Conservation (phyloP, 306 rosid species). For the Cicer cuneatum region DNA sequence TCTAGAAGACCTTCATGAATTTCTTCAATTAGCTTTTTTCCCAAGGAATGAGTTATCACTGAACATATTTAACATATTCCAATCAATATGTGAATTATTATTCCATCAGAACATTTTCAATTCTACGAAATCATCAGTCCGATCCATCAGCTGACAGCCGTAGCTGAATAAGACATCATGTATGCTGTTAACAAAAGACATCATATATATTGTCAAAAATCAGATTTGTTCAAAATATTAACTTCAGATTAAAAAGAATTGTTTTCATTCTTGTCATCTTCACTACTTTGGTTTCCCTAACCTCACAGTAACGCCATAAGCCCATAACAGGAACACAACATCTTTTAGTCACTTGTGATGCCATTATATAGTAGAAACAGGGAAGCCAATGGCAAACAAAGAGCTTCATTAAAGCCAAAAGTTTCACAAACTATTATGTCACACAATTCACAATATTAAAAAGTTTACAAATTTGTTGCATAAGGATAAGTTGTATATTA, state of each 20-base stretch:
- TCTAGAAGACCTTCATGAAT: background rate
- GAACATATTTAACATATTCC: background rate
- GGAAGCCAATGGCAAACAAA: conserved; percentile 16
- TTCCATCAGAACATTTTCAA: background rate
- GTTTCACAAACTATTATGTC: background rate
- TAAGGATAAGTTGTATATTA: background rate
- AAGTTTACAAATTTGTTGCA: conserved; percentile 1
- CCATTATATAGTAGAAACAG: background rate
- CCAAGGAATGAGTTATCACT: background rate
- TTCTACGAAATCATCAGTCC: conserved; percentile 4
- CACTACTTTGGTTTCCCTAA: background rate
- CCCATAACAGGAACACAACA: background rate
- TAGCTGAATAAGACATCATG: background rate
- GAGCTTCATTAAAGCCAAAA: background rate
- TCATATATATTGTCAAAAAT: background rate
- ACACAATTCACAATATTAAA: background rate
- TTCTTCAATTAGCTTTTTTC: conserved; percentile 17
- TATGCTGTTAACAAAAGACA: background rate
- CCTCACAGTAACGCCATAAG: conserved; percentile 4
- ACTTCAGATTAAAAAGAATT: conserved; percentile 3
- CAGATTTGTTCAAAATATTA: background rate
- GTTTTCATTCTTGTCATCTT: conserved; percentile 1
- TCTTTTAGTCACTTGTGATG: background rate
- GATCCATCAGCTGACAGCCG: conserved; percentile 24
- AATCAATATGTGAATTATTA: conserved; percentile 13